Conservation (phyloP, 139 green algal genomes). For the Pseudopediastrum boryanum region DNA sequence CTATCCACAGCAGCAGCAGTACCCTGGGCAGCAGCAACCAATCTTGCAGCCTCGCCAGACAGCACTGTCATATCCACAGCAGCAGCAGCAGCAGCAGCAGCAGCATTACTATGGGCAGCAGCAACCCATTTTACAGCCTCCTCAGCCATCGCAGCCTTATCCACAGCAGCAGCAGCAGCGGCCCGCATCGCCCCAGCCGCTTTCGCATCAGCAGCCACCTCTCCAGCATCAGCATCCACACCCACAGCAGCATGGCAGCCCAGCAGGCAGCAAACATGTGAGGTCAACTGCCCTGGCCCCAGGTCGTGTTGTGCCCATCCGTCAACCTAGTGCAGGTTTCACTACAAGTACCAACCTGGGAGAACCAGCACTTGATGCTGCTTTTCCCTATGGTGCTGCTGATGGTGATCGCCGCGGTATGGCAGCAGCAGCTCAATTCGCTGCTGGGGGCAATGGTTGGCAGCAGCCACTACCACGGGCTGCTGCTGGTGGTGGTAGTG, state of each 20-base stretch:
- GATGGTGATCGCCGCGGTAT: not conserved
- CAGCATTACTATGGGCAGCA: not conserved
- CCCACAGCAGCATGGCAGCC: not conserved
- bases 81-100: constrained; percentile 22
- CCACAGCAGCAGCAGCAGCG: not conserved
- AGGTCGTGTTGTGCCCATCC: too few species aligned
- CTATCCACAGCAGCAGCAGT: not conserved
- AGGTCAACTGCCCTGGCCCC: not conserved
- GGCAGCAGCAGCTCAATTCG: not conserved
- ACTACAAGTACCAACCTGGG: not conserved
- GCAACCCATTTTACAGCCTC: not conserved
- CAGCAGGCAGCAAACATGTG: not conserved
- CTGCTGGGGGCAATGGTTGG: not conserved
- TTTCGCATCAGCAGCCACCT: not conserved
- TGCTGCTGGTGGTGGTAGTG: not conserved
- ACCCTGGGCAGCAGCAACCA: not conserved
- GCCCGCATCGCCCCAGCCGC: not conserved
- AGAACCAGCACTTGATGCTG: not conserved
- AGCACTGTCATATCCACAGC: not conserved
- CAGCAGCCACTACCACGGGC: not conserved
- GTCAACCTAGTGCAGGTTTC: too few species aligned
- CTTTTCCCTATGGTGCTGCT: not conserved
- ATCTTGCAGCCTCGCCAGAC: not conserved
- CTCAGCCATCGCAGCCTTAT: not conserved
- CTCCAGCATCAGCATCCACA: not conserved